A percentile compares a stretch with the other conserved stretches of the same genome.
phyloP scores from a whole-genome alignment of 1,284 basidiomycete genomes.

The Fomitiporia mediterranea region DNA sequence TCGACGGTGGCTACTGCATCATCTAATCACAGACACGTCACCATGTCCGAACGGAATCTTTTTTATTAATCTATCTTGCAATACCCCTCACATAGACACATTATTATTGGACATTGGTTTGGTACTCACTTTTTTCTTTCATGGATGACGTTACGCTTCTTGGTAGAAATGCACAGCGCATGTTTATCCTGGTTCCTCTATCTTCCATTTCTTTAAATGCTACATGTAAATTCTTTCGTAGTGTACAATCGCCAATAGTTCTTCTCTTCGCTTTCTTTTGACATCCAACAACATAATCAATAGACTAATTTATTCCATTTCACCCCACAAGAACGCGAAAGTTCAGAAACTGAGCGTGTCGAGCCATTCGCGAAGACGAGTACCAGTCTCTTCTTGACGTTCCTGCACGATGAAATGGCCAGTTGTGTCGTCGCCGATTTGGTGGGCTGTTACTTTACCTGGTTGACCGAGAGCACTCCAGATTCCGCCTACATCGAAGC shows the following conservation, averaged over 20 bases:
- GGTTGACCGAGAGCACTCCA: conserved; percentile 23
- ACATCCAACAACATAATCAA: background rate
- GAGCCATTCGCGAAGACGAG: conserved; percentile 21
- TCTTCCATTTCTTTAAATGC: no score
- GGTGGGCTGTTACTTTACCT: conserved; percentile 18
- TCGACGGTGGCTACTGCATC: conserved; percentile 82
- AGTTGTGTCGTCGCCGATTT: conserved; percentile 25
- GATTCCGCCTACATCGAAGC: conserved; percentile 25
- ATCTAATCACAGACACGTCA: conserved; percentile 37
- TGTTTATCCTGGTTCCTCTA: background rate
- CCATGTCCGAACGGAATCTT: background rate
- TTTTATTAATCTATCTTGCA: conserved; percentile 3
- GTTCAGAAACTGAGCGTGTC: background rate
- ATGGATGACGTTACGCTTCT: background rate
- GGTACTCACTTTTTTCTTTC: background rate
- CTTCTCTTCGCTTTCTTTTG: background rate
- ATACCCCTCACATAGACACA: background rate
- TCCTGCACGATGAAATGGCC: conserved; percentile 28
- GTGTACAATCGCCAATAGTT: background rate
- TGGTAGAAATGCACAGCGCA: background rate
- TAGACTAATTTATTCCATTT: conserved; percentile 9
- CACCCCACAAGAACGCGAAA: background rate
- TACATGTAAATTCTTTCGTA: background rate
- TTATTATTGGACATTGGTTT: background rate
- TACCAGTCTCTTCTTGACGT: conserved; percentile 22